Evolutionary conservation across 2,329 filamentous ascomycete species (phyloP).

Genomic region (Hypoxylon rubiginosum): DNA sequence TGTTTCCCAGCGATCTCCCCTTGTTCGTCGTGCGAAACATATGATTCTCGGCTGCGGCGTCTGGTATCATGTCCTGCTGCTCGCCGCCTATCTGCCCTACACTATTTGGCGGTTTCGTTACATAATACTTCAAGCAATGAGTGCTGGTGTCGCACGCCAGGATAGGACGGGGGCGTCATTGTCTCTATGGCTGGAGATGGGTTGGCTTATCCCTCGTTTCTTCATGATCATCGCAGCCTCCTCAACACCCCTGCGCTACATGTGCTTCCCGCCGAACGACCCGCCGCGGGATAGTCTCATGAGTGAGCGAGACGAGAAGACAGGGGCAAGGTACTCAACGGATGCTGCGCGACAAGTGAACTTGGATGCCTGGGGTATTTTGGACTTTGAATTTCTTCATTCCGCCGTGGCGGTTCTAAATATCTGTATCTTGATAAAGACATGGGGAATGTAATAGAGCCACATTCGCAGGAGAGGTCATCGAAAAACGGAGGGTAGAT

Average conservation of each 20-base stretch:
- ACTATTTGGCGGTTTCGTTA: background rate
- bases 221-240: conserved; percentile 5
- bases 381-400: conserved; percentile 10
- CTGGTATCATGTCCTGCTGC: conserved; percentile 12
- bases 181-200: background rate
- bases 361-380: conserved; percentile 3
- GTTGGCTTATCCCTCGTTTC: conserved; percentile 4
- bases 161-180: background rate
- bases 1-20: conserved; percentile 3
- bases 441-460: background rate
- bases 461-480: too few species aligned
- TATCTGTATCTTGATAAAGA: conserved; percentile 5
- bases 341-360: conserved; percentile 1
- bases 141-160: background rate
- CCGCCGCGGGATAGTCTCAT: conserved; percentile 4
- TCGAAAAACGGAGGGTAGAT: too few species aligned
- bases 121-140: background rate
- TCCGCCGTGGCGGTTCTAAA: background rate
- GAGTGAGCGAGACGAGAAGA: conserved; percentile 7
- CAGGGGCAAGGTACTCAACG: conserved; percentile 3
- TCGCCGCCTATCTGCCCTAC: conserved; percentile 1
- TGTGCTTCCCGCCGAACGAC: conserved; percentile 6
- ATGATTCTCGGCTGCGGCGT: conserved; percentile 18
- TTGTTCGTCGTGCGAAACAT: conserved; percentile 7
- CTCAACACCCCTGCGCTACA: conserved; percentile 9